Conservation (phyloP, 2,329 filamentous ascomycete genomes). For the Phialocephala subalpina region DNA sequence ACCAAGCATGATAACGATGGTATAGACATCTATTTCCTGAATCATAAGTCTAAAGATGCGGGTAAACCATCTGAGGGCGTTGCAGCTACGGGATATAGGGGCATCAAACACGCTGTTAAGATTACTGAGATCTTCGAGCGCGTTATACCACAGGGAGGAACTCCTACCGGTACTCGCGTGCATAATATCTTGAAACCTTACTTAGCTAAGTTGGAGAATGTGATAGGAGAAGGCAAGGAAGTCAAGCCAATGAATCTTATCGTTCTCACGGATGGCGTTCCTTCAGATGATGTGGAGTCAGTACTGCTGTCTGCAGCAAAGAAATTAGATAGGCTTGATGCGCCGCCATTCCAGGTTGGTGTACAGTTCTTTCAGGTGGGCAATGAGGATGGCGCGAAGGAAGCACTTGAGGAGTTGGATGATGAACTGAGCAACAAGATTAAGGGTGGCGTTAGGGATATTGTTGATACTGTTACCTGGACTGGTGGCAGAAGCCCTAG, state of each 20-base stretch:
- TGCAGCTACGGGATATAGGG: slow-evolving; percentile 64
- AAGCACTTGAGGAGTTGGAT: slow-evolving; percentile 76
- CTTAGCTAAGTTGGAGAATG: slow-evolving; percentile 60
- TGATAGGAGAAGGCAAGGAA: slow-evolving; percentile 45
- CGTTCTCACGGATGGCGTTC: slow-evolving; percentile 87
- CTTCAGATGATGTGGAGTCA: slow-evolving; percentile 80
- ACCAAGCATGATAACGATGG: slow-evolving; percentile 82
- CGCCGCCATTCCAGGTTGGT: slow-evolving; percentile 83
- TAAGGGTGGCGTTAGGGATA: slow-evolving; percentile 74
- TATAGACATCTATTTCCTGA: slow-evolving; percentile 92
- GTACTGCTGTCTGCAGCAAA: slow-evolving; percentile 72
- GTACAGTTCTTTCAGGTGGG: slow-evolving; percentile 98
- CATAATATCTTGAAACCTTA: slow-evolving; percentile 78
- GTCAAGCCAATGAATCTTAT: slow-evolving; percentile 90
- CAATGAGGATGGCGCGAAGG: slow-evolving; percentile 68
- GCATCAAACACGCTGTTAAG: slow-evolving; percentile 63
- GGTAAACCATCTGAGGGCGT: slow-evolving; percentile 47
- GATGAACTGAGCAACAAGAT: slow-evolving; percentile 68
- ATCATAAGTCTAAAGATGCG: slow-evolving; percentile 59
- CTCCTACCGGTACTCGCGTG: slow-evolving; percentile 78
- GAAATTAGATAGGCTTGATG: slow-evolving; percentile 73
- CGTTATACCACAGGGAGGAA: slow-evolving; percentile 70
- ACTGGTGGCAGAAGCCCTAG: slow-evolving; percentile 49
- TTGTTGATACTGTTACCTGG: slow-evolving; percentile 90
- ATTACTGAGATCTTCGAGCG: slow-evolving; percentile 75